Evolutionary conservation across 2,329 filamentous ascomycete species (phyloP).

Genomic region (Monilinia fructicola): DNA sequence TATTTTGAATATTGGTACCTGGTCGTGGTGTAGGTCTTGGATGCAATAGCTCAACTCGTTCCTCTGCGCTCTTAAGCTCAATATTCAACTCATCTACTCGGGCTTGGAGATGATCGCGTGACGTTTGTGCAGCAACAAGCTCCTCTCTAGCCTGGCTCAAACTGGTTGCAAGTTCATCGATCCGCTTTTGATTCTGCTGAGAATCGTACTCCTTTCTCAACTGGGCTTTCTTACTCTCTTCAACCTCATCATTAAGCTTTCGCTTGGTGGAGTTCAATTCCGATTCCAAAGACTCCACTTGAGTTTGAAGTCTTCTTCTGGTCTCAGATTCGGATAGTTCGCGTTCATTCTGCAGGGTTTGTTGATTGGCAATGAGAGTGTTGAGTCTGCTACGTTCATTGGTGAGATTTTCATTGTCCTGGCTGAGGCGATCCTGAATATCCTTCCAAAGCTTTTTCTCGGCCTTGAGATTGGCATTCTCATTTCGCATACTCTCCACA

Average conservation of each 20-base stretch:
- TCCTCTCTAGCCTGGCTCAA: conserved; percentile 82
- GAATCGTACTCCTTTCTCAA: conserved; percentile 88
- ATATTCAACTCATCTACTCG: conserved; percentile 86
- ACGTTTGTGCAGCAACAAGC: conserved; percentile 80
- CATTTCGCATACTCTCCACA: conserved; percentile 83
- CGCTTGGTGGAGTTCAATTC: conserved; percentile 78
- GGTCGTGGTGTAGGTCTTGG: conserved; percentile 70
- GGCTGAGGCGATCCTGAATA: conserved; percentile 82
- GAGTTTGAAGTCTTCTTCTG: conserved; percentile 74
- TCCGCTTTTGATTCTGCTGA: conserved; percentile 83
- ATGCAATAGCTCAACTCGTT: conserved; percentile 78
- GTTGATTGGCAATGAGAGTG: conserved; percentile 76
- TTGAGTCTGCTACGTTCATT: conserved; percentile 86
- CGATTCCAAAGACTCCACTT: conserved; percentile 74
- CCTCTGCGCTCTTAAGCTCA: conserved; percentile 85
- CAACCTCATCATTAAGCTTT: conserved; percentile 77
- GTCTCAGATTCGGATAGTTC: conserved; percentile 81
- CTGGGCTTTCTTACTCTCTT: conserved; percentile 79
- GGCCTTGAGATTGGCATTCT: conserved; percentile 88
- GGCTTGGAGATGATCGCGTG: conserved; percentile 82
- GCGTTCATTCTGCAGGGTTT: conserved; percentile 88
- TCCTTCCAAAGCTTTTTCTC: conserved; percentile 95
- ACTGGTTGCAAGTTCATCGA: conserved; percentile 84
- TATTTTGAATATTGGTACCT: conserved; percentile 45
- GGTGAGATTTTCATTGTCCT: conserved; percentile 81